Base-by-base conservation (phyloP, 2,329 filamentous ascomycete genomes). In the Bipolaris sorokiniana region DNA sequence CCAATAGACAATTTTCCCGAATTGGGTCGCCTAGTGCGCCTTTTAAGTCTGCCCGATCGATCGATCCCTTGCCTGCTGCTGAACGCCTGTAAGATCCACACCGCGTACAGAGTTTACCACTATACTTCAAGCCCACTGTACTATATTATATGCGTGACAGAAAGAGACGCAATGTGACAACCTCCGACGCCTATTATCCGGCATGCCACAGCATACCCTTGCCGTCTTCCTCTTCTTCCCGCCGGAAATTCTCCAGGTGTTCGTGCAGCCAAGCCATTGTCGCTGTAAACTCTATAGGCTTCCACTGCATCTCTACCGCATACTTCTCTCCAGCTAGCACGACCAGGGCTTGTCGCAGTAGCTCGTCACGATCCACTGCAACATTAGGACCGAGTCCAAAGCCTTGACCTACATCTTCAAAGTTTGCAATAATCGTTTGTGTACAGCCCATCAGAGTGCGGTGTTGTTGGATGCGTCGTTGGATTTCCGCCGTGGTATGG, bases 401-500 rank as follows among this genome's bases (percentile, higher is more conserved):
- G 1, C 67, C 66, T 56, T 66, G 63, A n/a, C 64, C 64, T 31
- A 75, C 67, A 23, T 70, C 68, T 31, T 73, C 62, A 54, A 70
- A 75, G 48, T 63, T 72, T 38, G 67, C 66, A 10, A 74, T 62
- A 18, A 75, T 64, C 13, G 69, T 70, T 57, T 71, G 67, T 38
- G 67, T 72, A 28, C 69, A 70, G 20, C 67, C 64, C 73, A 74
- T 74, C 3, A 75, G 64, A 10, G 68, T 72, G 44, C 62, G 61
- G 51, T 75, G 72, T 59, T 75, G 70, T 51, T 68, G 64, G 28
- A 74, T 71, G 18, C 72, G 72, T 9, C 69, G 64, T 51, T 70
- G 69, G 48, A 72, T 70, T 49, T 74, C 71, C 31, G 64, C 65
- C 15, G 63, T 61, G 10, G 66, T 64, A 33, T 65, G 63, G 33